Conservation (phyloP, 1,284 basidiomycete species). For the Microbotryum saponariae region DNA sequence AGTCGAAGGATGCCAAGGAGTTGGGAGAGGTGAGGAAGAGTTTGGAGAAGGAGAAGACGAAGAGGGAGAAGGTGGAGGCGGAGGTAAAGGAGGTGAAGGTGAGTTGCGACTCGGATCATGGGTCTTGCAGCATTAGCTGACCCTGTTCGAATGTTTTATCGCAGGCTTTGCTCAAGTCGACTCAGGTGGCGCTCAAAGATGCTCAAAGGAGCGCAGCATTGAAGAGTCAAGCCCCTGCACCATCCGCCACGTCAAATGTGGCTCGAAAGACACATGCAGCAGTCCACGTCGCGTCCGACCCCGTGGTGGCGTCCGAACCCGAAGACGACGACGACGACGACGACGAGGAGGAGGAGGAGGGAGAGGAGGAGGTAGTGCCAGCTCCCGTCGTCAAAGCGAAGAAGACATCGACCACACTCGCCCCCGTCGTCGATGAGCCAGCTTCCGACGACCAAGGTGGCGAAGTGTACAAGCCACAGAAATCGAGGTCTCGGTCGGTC, state of each 20-base stretch:
- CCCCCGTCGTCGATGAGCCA: not conserved
- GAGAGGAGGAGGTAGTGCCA: not conserved
- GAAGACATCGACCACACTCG: slow-evolving; percentile 1
- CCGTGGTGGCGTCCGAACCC: not conserved
- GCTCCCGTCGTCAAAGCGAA: not conserved
- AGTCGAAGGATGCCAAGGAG: slow-evolving; percentile 6
- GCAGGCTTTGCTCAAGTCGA: slow-evolving; percentile 18
- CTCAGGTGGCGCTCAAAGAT: slow-evolving; percentile 12
- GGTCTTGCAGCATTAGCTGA: not conserved
- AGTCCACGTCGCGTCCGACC: slow-evolving; percentile 1
- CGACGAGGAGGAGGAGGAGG: not conserved
- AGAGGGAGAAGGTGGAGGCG: slow-evolving; percentile 6
- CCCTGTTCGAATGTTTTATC: not conserved
- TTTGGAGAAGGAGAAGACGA: slow-evolving; percentile 12
- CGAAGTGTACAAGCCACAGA: too few relatives aligned
- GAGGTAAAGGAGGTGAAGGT: slow-evolving; percentile 30
- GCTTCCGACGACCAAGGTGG: not conserved
- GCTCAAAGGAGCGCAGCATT: slow-evolving; percentile 7
- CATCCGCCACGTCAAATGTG: not conserved
- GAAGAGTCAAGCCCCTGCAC: not conserved
- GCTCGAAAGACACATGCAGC: not conserved
- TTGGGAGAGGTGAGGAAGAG: slow-evolving; percentile 4
- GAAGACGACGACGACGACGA: not conserved
- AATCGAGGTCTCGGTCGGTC: not conserved
- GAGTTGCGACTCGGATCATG: not conserved